phyloP scores from a whole-genome alignment of 371 early-diverging fungal genomes.

The Mortierella sp. region DNA sequence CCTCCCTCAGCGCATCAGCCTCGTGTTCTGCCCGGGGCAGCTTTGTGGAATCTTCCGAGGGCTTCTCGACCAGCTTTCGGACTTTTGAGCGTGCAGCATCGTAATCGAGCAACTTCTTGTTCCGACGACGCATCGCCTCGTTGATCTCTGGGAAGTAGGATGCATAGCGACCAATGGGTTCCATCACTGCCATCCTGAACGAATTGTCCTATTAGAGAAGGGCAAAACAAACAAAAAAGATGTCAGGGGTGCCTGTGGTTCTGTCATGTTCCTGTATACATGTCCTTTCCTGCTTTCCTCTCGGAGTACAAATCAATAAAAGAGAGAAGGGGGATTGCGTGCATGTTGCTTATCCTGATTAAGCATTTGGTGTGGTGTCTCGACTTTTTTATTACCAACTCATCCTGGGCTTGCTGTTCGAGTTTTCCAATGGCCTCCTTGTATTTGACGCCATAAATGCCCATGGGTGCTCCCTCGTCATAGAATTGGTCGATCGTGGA shows the following conservation, averaged over 20 bases:
- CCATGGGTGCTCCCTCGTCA: conserved; percentile 60
- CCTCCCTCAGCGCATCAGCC: conserved; percentile 77
- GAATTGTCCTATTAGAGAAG: conserved; percentile 74
- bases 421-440: conserved; percentile 81
- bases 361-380: not conserved
- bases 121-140: conserved; percentile 89
- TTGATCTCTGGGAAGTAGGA: conserved; percentile 94
- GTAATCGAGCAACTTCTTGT: conserved; percentile 91
- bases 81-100: conserved; percentile 83
- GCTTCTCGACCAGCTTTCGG: conserved; percentile 84
- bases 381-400: conserved; percentile 63
- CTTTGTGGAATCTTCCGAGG: conserved; percentile 80
- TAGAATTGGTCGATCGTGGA: conserved; percentile 83
- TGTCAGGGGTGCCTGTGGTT: not conserved
- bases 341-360: not conserved
- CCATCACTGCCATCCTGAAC: conserved; percentile 87
- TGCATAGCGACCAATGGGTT: conserved; percentile 88
- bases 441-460: conserved; percentile 75
- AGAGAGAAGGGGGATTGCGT: not conserved
- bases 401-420: conserved; percentile 84
- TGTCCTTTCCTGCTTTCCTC: not conserved
- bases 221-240: conserved; percentile 31
- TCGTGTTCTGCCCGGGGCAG: conserved; percentile 83
- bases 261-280: not conserved
- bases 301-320: not conserved